phyloP scores from a whole-genome alignment of 148 eudicot species.

The Rhododendron griersonianum region DNA sequence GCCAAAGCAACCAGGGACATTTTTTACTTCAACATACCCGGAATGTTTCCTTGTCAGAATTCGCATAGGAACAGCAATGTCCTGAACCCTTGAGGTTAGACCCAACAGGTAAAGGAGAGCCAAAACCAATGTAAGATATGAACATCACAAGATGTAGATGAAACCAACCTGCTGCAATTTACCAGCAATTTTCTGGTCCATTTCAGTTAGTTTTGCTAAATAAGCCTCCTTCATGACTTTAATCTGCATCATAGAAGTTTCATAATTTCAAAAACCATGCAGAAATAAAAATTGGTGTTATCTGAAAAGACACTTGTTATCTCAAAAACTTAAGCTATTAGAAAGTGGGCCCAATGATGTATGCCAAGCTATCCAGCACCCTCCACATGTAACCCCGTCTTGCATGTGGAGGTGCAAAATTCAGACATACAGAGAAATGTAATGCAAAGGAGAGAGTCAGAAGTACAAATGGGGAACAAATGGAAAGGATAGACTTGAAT shows the following conservation, averaged over 20 bases:
- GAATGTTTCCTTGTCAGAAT: background rate
- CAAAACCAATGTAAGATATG: background rate
- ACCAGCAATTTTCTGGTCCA: conserved; percentile 61
- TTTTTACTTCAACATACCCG: background rate
- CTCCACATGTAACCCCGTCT: too few species aligned
- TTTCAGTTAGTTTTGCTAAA: conserved; percentile 55
- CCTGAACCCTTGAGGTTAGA: background rate
- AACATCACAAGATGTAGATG: background rate
- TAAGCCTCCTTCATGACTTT: conserved; percentile 72
- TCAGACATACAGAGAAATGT: background rate
- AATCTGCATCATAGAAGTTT: conserved; percentile 46
- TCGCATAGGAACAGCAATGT: background rate
- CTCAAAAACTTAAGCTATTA: background rate
- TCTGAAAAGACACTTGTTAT: background rate
- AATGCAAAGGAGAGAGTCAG: background rate
- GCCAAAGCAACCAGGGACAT: background rate
- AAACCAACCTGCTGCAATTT: conserved; percentile 66
- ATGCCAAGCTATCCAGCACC: too few species aligned
- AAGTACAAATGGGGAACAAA: background rate
- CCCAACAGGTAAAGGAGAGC: background rate
- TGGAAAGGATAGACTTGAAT: background rate
- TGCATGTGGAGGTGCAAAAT: background rate
- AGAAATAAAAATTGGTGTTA: background rate
- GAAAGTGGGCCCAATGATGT: too few species aligned
- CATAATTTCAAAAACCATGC: background rate